phyloP scores from a whole-genome alignment of 148 eudicot species.

The Cornus suecica region DNA sequence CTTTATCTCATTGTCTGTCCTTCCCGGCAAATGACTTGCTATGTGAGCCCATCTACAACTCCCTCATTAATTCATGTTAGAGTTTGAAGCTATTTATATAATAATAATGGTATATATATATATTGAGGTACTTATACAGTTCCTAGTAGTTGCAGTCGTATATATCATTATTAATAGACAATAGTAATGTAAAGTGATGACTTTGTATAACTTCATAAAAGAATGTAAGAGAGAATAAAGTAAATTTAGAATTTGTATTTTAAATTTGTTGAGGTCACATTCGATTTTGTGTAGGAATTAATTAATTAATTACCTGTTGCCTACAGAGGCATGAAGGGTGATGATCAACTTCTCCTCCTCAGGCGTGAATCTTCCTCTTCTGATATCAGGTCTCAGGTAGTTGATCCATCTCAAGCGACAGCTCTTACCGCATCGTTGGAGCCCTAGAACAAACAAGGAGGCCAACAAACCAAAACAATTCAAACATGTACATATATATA shows the following conservation, averaged over 20 bases:
- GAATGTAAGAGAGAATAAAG: neutral
- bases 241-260: no score
- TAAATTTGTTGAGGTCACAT: no score
- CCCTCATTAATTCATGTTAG: neutral
- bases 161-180: no score
- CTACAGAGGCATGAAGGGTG: conserved; percentile 84
- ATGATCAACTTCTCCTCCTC: conserved; percentile 93
- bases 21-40: conserved; percentile 90
- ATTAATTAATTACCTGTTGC: conserved; percentile 61
- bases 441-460: conserved; percentile 63
- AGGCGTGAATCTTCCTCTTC: conserved; percentile 78
- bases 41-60: conserved; percentile 89
- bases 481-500: neutral
- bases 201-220: no score
- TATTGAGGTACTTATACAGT: no score
- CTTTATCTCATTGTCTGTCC: conserved; percentile 92
- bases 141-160: neutral
- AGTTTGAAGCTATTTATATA: no score
- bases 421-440: conserved; percentile 95
- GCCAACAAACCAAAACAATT: neutral
- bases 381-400: conserved; percentile 82
- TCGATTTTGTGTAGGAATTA: no score
- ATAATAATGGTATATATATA: no score
- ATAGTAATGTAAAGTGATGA: neutral
- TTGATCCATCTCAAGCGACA: conserved; percentile 95